phyloP scores from a whole-genome alignment of 106 monocot species.

The Dioscorea dumetorum region DNA sequence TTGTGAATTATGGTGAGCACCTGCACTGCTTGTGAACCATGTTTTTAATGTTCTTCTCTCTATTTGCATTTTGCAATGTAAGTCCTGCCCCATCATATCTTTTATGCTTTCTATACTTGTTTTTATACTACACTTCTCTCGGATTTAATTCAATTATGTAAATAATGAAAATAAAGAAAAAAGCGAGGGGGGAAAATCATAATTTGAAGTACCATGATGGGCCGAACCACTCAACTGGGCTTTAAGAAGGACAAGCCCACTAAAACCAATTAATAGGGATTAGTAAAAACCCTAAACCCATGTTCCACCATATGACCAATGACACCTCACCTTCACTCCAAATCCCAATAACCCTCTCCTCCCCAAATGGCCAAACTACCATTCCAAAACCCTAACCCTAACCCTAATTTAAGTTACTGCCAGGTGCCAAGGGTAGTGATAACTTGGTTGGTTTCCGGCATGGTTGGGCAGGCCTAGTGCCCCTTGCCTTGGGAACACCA shows the following conservation, averaged over 20 bases:
- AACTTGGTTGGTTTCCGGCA: conserved; percentile 1
- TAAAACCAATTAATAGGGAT: conserved; percentile 7
- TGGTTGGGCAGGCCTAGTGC: not conserved
- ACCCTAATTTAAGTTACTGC: not conserved
- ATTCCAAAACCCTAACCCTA: not conserved
- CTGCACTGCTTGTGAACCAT: too few relatives aligned
- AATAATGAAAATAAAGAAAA: too few relatives aligned
- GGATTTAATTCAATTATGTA: too few relatives aligned
- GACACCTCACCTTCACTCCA: not conserved
- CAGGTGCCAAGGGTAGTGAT: not conserved
- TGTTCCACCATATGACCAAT: not conserved
- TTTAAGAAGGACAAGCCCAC: not conserved
- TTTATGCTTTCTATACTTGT: too few relatives aligned
- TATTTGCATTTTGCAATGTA: too few relatives aligned
- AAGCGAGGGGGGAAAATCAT: too few relatives aligned
- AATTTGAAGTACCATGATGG: not conserved
- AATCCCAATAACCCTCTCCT: not conserved
- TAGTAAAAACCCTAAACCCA: not conserved
- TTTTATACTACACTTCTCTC: too few relatives aligned
- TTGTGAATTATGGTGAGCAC: too few relatives aligned
- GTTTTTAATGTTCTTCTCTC: too few relatives aligned
- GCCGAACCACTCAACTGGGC: not conserved
- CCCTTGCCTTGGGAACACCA: conserved; percentile 14
- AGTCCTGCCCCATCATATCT: too few relatives aligned
- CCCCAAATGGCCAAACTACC: not conserved